These are phyloP conservation scores for Citrus glauca DNA, from an alignment of 345 rosid genomes.

Conservation along the genomic window DNA sequence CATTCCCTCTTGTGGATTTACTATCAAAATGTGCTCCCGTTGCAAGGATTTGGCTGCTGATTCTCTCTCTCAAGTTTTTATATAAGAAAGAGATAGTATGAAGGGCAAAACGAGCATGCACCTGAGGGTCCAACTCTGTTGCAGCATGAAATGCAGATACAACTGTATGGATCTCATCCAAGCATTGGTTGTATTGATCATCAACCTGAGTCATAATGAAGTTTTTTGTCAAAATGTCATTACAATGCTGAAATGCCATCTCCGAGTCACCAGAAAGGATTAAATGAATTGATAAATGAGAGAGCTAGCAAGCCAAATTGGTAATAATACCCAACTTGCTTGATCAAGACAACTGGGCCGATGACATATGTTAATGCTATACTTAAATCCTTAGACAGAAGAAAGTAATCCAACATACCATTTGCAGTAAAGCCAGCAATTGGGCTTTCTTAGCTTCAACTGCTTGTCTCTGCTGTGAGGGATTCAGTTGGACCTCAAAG, in stretches of 20 bases:
- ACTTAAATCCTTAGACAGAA: background rate
- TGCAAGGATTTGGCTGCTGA: slow-evolving; percentile 76
- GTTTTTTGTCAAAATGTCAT: background rate
- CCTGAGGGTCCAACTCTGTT: slow-evolving; percentile 77
- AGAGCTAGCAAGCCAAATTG: background rate
- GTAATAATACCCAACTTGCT: background rate
- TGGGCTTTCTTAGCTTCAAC: slow-evolving; percentile 58
- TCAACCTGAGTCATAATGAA: slow-evolving; percentile 54
- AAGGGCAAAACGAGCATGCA: slow-evolving; percentile 75
- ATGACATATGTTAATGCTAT: background rate
- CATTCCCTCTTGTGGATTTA: slow-evolving; percentile 29
- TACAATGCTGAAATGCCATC: background rate
- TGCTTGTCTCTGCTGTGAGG: slow-evolving; percentile 24
- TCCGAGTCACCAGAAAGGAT: background rate
- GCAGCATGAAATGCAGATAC: slow-evolving; percentile 95
- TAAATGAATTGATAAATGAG: background rate
- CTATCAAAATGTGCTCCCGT: slow-evolving; percentile 45
- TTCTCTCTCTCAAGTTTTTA: slow-evolving; percentile 76
- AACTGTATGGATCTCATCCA: slow-evolving; percentile 89
- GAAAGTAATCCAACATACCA: slow-evolving; percentile 45
- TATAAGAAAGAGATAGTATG: slow-evolving; percentile 67
- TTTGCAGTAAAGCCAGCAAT: slow-evolving; percentile 63
- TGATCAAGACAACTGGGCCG: background rate
- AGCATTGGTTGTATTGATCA: slow-evolving; percentile 70
- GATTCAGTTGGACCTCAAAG: slow-evolving; percentile 25